These are phyloP conservation scores for Haematococcus lacustris DNA, from an alignment of 139 green algal genomes.

Conservation along the genomic window DNA sequence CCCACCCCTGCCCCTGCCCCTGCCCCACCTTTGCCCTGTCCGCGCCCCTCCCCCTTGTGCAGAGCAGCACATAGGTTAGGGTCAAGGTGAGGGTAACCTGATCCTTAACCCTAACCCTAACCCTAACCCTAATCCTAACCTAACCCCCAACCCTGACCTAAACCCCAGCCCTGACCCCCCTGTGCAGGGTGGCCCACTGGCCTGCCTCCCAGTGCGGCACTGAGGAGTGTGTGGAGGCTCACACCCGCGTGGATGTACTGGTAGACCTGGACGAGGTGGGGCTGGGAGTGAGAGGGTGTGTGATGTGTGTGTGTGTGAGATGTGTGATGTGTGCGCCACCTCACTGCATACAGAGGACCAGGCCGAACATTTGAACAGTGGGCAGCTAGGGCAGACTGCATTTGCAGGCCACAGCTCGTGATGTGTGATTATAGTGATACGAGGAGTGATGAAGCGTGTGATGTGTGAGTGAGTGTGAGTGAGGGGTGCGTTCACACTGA, in stretches of 20 bases:
- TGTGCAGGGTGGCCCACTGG: constrained; percentile 55
- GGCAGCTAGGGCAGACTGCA: neutral
- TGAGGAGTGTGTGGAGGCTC: constrained; percentile 79
- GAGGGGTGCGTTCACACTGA: neutral
- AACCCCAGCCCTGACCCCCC: too few relatives aligned
- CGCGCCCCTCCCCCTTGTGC: too few relatives aligned
- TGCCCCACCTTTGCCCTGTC: too few relatives aligned
- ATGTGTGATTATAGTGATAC: neutral
- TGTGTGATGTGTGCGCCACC: neutral
- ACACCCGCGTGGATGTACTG: constrained; percentile 75
- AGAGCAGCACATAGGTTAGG: too few relatives aligned
- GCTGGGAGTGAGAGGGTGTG: neutral
- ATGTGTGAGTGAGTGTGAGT: neutral
- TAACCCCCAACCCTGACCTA: too few relatives aligned
- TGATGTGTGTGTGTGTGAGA: neutral
- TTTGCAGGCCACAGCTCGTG: neutral
- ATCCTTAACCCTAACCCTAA: too few relatives aligned
- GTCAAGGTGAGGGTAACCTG: too few relatives aligned
- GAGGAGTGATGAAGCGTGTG: neutral
- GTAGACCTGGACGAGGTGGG: constrained; percentile 46
- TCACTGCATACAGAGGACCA: neutral
- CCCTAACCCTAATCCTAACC: too few relatives aligned
- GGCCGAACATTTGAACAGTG: neutral
- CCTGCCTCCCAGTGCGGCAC: constrained; percentile 50
- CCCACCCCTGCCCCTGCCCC: too few relatives aligned